These are phyloP conservation scores for Mycena crocata DNA, from an alignment of 768 basidiomycete species.

Conservation along the genomic window DNA sequence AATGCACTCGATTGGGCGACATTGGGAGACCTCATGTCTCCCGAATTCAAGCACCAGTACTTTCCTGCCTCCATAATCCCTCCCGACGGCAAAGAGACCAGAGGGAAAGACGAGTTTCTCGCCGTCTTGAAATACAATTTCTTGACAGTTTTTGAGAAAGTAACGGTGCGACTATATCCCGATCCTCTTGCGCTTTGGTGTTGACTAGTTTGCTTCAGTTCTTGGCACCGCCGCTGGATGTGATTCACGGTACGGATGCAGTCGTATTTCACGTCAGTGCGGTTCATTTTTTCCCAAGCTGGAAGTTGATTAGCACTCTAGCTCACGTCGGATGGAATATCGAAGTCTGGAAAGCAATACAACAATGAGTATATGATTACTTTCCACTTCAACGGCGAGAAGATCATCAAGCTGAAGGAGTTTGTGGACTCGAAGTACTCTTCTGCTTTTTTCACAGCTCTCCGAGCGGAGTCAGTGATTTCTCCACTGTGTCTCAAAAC, in stretches of 20 bases:
- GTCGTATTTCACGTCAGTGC: conserved; percentile 28
- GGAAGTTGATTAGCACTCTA: neutral
- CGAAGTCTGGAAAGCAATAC: conserved; percentile 29
- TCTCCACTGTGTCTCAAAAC: too few relatives aligned
- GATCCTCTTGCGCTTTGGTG: neutral
- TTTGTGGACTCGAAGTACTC: conserved; percentile 31
- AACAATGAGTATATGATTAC: conserved; percentile 33
- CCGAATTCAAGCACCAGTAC: conserved; percentile 21
- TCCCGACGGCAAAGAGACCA: conserved; percentile 19
- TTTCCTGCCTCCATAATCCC: conserved; percentile 14
- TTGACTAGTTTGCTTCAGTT: neutral
- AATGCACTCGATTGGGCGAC: conserved; percentile 18
- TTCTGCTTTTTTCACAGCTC: conserved; percentile 8
- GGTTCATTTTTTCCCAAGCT: neutral
- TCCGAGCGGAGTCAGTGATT: conserved; percentile 17
- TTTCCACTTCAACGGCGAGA: conserved; percentile 26
- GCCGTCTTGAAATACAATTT: conserved; percentile 13
- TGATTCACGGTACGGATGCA: conserved; percentile 15
- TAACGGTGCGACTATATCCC: neutral
- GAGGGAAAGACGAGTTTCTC: conserved; percentile 15
- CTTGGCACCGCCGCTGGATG: conserved; percentile 5
- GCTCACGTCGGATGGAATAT: conserved; percentile 23
- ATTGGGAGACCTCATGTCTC: conserved; percentile 13
- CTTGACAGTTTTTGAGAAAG: neutral
- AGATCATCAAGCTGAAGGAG: conserved; percentile 28